phyloP scores from a whole-genome alignment of 1,284 basidiomycete species.

The Pseudozyma flocculosa region DNA sequence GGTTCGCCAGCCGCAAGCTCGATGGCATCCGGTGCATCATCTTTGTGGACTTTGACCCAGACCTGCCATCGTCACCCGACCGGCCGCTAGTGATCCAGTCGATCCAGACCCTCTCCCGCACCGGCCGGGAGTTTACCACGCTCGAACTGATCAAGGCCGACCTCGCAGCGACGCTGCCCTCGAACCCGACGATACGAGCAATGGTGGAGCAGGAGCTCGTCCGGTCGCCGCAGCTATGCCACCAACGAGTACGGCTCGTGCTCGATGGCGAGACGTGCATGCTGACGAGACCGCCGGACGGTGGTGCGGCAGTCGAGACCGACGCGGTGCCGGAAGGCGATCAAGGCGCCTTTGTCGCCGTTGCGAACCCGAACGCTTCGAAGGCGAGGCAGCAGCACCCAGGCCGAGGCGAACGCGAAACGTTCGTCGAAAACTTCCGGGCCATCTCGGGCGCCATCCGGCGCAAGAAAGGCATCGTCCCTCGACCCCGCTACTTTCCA shows the following conservation, averaged over 20 bases:
- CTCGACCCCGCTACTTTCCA: slow-evolving; percentile 31
- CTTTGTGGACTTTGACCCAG: slow-evolving; percentile 5
- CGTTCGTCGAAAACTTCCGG: slow-evolving; percentile 42
- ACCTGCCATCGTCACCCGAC: neutral
- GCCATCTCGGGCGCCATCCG: slow-evolving; percentile 28
- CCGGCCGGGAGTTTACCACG: slow-evolving; percentile 22
- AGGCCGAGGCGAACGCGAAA: too few relatives aligned
- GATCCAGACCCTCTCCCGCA: slow-evolving; percentile 31
- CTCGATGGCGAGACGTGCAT: slow-evolving; percentile 47
- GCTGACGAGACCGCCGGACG: slow-evolving; percentile 16
- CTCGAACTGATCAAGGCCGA: slow-evolving; percentile 22
- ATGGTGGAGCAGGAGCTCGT: slow-evolving; percentile 2
- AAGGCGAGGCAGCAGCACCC: too few relatives aligned
- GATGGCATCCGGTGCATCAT: slow-evolving; percentile 45
- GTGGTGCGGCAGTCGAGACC: too few relatives aligned
- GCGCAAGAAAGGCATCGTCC: slow-evolving; percentile 16
- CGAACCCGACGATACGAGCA: slow-evolving; percentile 8
- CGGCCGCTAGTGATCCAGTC: slow-evolving; percentile 7
- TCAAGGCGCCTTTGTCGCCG: too few relatives aligned
- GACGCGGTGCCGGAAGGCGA: neutral
- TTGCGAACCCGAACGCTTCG: too few relatives aligned
- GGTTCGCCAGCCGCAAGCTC: slow-evolving; percentile 43
- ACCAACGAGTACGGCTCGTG: slow-evolving; percentile 10
- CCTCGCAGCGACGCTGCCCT: slow-evolving; percentile 11
- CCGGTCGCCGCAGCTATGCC: neutral